phyloP scores from a whole-genome alignment of 2,329 filamentous ascomycete species.

The Penicillium thymicola region DNA sequence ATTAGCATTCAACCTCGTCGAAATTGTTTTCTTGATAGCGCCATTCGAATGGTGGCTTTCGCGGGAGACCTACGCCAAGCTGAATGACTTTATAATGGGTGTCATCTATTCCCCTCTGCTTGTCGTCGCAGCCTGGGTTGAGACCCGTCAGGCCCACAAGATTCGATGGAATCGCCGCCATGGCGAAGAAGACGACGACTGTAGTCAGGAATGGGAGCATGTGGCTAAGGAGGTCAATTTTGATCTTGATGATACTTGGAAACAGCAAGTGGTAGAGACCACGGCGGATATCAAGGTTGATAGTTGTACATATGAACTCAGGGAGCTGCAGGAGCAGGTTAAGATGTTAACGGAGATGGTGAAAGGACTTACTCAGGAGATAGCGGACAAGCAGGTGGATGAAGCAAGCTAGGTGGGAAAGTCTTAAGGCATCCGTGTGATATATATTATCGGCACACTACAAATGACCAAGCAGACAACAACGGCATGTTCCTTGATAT shows the following conservation, averaged over 20 bases:
- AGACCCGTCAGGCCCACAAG: slow-evolving; percentile 61
- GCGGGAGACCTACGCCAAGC: slow-evolving; percentile 65
- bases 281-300: slow-evolving; percentile 82
- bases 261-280: slow-evolving; percentile 69
- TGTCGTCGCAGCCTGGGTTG: slow-evolving; percentile 70
- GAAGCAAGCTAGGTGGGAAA: neutral
- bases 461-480: neutral
- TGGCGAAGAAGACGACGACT: slow-evolving; percentile 87
- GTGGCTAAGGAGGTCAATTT: slow-evolving; percentile 67
- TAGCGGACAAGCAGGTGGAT: neutral
- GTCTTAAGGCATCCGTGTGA: neutral
- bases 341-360: slow-evolving; percentile 63
- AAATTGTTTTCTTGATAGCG: slow-evolving; percentile 73
- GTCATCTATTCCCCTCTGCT: slow-evolving; percentile 81
- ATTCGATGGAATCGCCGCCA: slow-evolving; percentile 71
- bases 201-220: slow-evolving; percentile 90
- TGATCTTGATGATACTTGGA: slow-evolving; percentile 75
- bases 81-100: slow-evolving; percentile 89
- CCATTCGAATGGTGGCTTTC: slow-evolving; percentile 96
- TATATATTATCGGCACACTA: neutral
- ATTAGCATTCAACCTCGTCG: slow-evolving; percentile 79
- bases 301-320: slow-evolving; percentile 64
- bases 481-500: neutral
- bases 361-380: slow-evolving; percentile 51
- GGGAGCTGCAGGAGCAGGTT: slow-evolving; percentile 49